Conservation (phyloP, 2,329 filamentous ascomycete species). For the Botrytis paeoniae region DNA sequence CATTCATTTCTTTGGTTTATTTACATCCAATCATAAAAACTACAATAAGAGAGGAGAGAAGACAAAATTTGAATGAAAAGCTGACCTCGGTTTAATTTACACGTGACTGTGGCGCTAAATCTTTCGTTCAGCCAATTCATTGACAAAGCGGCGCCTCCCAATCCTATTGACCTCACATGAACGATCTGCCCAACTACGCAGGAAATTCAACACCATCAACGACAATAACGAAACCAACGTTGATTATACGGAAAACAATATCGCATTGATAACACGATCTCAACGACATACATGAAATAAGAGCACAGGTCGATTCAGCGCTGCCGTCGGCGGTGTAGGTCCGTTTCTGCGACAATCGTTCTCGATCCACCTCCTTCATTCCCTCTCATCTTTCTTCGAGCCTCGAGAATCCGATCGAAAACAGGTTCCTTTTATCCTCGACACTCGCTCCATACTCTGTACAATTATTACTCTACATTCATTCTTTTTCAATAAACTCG, state of each 20-base stretch:
- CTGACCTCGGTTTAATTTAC: not conserved
- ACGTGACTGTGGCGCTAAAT: constrained; percentile 13
- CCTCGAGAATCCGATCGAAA: constrained; percentile 17
- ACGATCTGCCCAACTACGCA: constrained; percentile 3
- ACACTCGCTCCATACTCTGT: constrained; percentile 1
- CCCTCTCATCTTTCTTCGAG: constrained; percentile 11
- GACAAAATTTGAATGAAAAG: not conserved
- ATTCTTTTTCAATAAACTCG: constrained; percentile 1
- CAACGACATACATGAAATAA: constrained; percentile 27
- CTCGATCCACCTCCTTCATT: constrained; percentile 22
- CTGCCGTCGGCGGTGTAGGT: constrained; percentile 27
- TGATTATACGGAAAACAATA: constrained; percentile 12
- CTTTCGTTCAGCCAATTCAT: not conserved
- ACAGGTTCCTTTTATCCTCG: constrained; percentile 15
- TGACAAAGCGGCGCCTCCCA: constrained; percentile 13
- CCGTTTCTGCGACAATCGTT: constrained; percentile 25
- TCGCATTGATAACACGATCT: constrained; percentile 19
- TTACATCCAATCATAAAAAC: not conserved
- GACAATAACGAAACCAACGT: constrained; percentile 25
- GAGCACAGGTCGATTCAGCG: constrained; percentile 19
- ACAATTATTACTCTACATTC: not conserved
- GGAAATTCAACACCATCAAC: constrained; percentile 25
- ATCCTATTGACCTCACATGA: constrained; percentile 13
- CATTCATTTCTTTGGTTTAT: not conserved
- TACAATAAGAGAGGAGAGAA: not conserved